Evolutionary conservation across 2,329 filamentous ascomycete species (phyloP).

Genomic region (Phialophora expanda): DNA sequence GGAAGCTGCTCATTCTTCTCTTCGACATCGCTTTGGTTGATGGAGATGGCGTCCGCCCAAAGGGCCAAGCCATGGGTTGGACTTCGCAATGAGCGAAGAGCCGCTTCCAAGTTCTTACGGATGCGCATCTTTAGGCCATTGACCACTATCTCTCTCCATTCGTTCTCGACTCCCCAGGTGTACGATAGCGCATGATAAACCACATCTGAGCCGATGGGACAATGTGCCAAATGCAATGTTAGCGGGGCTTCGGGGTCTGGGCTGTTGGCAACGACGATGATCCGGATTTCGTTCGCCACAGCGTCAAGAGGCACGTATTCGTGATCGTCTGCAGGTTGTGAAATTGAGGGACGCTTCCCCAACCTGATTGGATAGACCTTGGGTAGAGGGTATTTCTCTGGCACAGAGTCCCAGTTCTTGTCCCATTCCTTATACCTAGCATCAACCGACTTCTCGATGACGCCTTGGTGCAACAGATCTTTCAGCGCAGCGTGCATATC

Average conservation of each 20-base stretch:
- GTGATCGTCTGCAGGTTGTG: slow-evolving; percentile 4
- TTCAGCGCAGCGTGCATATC: slow-evolving; percentile 12
- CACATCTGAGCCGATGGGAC: slow-evolving; percentile 13
- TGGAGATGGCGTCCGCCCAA: slow-evolving; percentile 31
- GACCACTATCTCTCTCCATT: not conserved
- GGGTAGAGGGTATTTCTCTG: slow-evolving; percentile 6
- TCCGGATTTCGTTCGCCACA: slow-evolving; percentile 13
- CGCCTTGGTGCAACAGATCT: not conserved
- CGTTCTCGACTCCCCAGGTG: slow-evolving; percentile 6
- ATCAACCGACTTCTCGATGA: slow-evolving; percentile 16
- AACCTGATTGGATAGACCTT: slow-evolving; percentile 16
- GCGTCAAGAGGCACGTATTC: slow-evolving; percentile 17
- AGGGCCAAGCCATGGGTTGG: slow-evolving; percentile 11
- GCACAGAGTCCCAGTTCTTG: slow-evolving; percentile 10
- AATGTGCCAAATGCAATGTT: slow-evolving; percentile 9
- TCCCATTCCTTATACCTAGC: slow-evolving; percentile 12
- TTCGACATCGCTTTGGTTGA: slow-evolving; percentile 28
- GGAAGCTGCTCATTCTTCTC: slow-evolving; percentile 28
- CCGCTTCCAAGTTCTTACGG: slow-evolving; percentile 10
- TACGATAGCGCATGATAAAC: slow-evolving; percentile 13
- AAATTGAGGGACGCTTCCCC: not conserved
- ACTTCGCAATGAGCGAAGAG: slow-evolving; percentile 3
- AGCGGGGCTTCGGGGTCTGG: slow-evolving; percentile 1
- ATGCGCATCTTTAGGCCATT: slow-evolving; percentile 11
- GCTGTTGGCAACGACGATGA: slow-evolving; percentile 7